Evolutionary conservation across 1,284 basidiomycete species (phyloP).

Genomic region (Cutaneotrichosporon spelunceum): DNA sequence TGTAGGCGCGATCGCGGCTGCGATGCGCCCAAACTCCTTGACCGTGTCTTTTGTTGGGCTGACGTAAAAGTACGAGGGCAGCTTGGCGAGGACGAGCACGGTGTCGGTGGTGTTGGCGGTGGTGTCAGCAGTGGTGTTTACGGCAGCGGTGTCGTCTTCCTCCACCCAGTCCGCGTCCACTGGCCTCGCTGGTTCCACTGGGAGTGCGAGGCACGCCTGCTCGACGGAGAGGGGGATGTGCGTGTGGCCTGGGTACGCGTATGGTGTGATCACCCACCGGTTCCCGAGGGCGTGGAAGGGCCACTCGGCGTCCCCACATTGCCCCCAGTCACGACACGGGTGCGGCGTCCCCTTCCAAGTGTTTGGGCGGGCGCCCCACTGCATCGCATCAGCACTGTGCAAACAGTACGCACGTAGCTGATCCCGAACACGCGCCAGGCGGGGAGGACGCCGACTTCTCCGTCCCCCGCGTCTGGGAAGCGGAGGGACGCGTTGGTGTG

Average conservation of each 20-base stretch:
- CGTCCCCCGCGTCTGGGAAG: conserved; percentile 28
- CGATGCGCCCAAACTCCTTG: neutral
- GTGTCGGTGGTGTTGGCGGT: too few relatives aligned
- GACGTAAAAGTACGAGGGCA: conserved; percentile 11
- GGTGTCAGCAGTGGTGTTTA: too few relatives aligned
- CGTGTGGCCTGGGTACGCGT: conserved; percentile 34
- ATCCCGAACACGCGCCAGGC: conserved; percentile 41
- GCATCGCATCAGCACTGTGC: too few relatives aligned
- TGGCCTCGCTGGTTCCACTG: conserved; percentile 28
- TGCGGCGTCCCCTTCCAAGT: conserved; percentile 25
- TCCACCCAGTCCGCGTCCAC: conserved; percentile 30
- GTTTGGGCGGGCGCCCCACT: conserved; percentile 15
- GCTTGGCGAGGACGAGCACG: conserved; percentile 45
- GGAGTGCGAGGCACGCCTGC: conserved; percentile 34
- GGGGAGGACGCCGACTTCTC: conserved; percentile 40
- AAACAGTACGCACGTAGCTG: conserved; percentile 37
- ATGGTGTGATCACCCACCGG: conserved; percentile 45
- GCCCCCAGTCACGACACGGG: conserved; percentile 28
- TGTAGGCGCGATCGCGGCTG: conserved; percentile 14
- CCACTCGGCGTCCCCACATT: conserved; percentile 29
- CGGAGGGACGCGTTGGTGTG: conserved; percentile 21
- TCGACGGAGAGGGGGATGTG: conserved; percentile 45
- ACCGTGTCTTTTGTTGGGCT: conserved; percentile 10
- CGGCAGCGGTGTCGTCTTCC: too few relatives aligned
- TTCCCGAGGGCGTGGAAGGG: conserved; percentile 44